Evolutionary conservation across 805 yeast genomes (phyloP).

Genomic region (Candida ponderosae): DNA sequence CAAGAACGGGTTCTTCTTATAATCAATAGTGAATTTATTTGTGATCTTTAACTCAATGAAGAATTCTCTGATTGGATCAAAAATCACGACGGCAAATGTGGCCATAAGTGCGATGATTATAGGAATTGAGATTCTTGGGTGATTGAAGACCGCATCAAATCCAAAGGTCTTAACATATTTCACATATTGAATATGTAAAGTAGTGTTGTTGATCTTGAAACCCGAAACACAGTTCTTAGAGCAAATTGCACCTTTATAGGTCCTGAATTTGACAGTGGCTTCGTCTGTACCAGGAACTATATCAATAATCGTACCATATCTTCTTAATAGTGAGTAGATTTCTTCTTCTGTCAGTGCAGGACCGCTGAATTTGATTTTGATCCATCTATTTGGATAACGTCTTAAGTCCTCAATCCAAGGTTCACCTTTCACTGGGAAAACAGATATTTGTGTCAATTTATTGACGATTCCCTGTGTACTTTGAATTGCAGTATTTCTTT

Average conservation of each 20-base stretch:
- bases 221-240: slow-evolving; percentile 93
- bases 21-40: slow-evolving; percentile 44
- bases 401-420: slow-evolving; percentile 97
- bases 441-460: slow-evolving; percentile 42
- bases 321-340: slow-evolving; percentile 69
- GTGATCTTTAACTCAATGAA: slow-evolving; percentile 69
- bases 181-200: slow-evolving; percentile 68
- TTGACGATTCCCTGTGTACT: slow-evolving; percentile 29
- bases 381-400: slow-evolving; percentile 56
- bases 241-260: slow-evolving; percentile 62
- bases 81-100: slow-evolving; percentile 72
- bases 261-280: slow-evolving; percentile 47
- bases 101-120: slow-evolving; percentile 71
- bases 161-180: slow-evolving; percentile 49
- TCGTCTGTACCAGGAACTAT: slow-evolving; percentile 47
- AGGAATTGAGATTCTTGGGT: slow-evolving; percentile 80
- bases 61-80: slow-evolving; percentile 88
- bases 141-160: slow-evolving; percentile 55
- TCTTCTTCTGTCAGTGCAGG: slow-evolving; percentile 72
- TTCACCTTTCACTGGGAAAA: slow-evolving; percentile 73
- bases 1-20: slow-evolving; percentile 30
- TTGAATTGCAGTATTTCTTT: slow-evolving; percentile 34
- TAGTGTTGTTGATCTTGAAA: slow-evolving; percentile 50
- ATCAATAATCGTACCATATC: slow-evolving; percentile 80
- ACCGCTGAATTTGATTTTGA: slow-evolving; percentile 72